These are phyloP conservation scores for Rosa chinensis DNA, from an alignment of 306 rosid species.

Conservation along the genomic window DNA sequence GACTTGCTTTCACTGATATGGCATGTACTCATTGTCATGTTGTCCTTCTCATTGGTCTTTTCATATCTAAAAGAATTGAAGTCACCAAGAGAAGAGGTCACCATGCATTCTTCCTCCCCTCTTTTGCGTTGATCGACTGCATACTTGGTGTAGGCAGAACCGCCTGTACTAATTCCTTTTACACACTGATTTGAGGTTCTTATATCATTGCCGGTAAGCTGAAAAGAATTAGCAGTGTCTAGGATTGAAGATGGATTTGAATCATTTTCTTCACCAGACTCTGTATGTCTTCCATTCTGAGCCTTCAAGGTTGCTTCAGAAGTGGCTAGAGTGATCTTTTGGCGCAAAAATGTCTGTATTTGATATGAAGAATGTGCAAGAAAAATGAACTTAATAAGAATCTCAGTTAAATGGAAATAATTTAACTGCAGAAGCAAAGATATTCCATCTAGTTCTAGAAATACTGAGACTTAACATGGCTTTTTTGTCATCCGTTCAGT, in stretches of 20 bases:
- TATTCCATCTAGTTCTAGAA: neutral
- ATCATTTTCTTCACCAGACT: conserved; percentile 29
- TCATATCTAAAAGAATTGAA: conserved; percentile 18
- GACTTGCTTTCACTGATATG: conserved; percentile 26
- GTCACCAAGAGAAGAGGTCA: conserved; percentile 23
- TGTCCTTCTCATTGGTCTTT: conserved; percentile 29
- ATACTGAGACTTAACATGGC: neutral
- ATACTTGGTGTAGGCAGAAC: neutral
- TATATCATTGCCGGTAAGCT: neutral
- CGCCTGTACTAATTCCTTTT: neutral
- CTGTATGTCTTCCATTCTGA: conserved; percentile 36
- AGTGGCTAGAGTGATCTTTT: conserved; percentile 66
- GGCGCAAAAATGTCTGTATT: conserved; percentile 78
- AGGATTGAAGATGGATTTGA: conserved; percentile 27
- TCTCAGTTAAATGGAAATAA: neutral
- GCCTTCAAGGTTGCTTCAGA: conserved; percentile 32
- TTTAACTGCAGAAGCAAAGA: conserved; percentile 7
- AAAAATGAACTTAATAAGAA: neutral
- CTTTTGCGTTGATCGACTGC: neutral
- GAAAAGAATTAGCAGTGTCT: conserved; percentile 19
- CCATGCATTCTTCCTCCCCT: conserved; percentile 15
- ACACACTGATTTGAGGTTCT: conserved; percentile 2
- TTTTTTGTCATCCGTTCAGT: neutral
- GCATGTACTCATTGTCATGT: conserved; percentile 16
- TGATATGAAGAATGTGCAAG: conserved; percentile 14